These are phyloP conservation scores for Blastobotrys proliferans DNA, from an alignment of 1,139 yeast genomes.

Conservation along the genomic window DNA sequence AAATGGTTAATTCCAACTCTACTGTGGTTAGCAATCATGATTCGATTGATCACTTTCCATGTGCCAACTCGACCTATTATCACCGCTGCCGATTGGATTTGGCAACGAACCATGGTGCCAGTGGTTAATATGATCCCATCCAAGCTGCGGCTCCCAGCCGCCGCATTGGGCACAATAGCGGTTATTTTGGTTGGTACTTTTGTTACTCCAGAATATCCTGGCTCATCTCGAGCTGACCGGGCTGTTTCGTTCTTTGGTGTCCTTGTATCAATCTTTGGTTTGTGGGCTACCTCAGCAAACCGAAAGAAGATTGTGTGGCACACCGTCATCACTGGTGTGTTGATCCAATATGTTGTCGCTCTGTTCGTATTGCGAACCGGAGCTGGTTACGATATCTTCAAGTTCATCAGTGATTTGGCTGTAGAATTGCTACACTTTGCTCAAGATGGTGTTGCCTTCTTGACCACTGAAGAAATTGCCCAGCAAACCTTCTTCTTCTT, in stretches of 20 bases:
- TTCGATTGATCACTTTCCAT: constrained; percentile 53
- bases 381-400: constrained; percentile 60
- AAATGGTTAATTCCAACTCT: constrained; percentile 64
- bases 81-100: constrained; percentile 34
- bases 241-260: constrained; percentile 59
- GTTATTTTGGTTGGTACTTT: constrained; percentile 54
- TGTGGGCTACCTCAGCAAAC: constrained; percentile 48
- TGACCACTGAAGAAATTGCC: constrained; percentile 44
- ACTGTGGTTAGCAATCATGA: constrained; percentile 51
- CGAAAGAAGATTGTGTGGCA: constrained; percentile 52
- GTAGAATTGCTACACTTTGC: constrained; percentile 60
- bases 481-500: constrained; percentile 50
- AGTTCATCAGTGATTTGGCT: constrained; percentile 58
- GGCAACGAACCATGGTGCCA: constrained; percentile 43
- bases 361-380: constrained; percentile 59
- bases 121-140: constrained; percentile 41
- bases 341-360: constrained; percentile 60
- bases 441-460: constrained; percentile 58
- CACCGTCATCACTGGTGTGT: constrained; percentile 59
- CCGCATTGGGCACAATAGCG: constrained; percentile 45
- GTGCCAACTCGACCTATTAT: constrained; percentile 40
- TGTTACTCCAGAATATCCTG: constrained; percentile 47
- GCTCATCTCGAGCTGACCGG: constrained; percentile 49
- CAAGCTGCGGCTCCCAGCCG: constrained; percentile 43
- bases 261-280: constrained; percentile 45